A percentile compares a stretch with the other conserved stretches of the same genome.
Evolutionary conservation across 768 basidiomycete genomes (phyloP).

Genomic region (Paxillus rubicundulus): DNA sequence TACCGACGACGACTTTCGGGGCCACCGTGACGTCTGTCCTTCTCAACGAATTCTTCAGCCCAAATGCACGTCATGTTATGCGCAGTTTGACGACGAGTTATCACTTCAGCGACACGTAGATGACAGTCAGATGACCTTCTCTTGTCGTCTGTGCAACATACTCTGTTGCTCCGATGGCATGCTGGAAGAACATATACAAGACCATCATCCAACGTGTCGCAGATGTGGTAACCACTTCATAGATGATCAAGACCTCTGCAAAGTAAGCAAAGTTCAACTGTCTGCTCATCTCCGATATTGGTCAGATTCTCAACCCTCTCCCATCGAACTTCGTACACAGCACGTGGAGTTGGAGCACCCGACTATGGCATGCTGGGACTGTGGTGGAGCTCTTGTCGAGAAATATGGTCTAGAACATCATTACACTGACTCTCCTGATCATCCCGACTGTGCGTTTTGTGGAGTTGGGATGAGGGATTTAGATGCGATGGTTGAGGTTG

Average conservation of each 20-base stretch:
- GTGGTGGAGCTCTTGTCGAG: not conserved
- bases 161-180: not conserved
- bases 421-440: not conserved
- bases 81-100: conserved; percentile 1
- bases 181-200: not conserved
- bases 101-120: conserved; percentile 1
- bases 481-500: conserved; percentile 1
- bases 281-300: not conserved
- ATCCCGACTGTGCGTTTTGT: not conserved
- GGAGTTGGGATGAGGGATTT: not conserved
- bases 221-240: not conserved
- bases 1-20: not conserved
- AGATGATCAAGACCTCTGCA: not conserved
- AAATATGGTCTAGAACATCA: not conserved
- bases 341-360: not conserved
- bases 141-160: not conserved
- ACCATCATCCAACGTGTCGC: conserved; percentile 3
- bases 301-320: not conserved
- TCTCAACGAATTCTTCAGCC: not conserved
- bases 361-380: conserved; percentile 5
- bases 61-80: not conserved
- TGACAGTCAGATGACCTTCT: not conserved
- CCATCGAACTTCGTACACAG: not conserved
- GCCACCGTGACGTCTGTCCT: not conserved
- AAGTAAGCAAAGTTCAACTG: not conserved